Conservation (phyloP, 805 yeast genomes). For the Nakazawaea holstii region DNA sequence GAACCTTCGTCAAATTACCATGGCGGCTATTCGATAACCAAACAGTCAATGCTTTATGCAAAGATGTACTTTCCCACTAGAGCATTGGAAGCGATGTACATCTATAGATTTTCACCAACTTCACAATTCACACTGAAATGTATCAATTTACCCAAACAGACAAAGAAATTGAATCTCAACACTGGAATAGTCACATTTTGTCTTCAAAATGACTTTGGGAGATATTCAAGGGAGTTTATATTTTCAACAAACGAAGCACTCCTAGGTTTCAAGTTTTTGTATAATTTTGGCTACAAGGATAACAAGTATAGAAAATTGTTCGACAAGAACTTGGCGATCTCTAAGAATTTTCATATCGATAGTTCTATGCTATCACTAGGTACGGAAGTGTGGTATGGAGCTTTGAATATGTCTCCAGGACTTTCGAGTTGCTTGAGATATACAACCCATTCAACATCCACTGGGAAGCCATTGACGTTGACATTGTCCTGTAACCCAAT, state of each 20-base stretch:
- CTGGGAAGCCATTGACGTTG: constrained; percentile 87
- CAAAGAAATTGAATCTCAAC: constrained; percentile 18
- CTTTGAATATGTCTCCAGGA: constrained; percentile 82
- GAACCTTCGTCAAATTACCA: constrained; percentile 31
- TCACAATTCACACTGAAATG: constrained; percentile 71
- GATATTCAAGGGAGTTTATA: constrained; percentile 64
- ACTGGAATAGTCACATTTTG: constrained; percentile 57
- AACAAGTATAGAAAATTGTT: constrained; percentile 1
- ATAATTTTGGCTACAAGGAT: constrained; percentile 43
- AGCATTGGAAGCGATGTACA: constrained; percentile 80
- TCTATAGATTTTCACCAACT: constrained; percentile 52
- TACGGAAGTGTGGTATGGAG: constrained; percentile 85
- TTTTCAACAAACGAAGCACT: constrained; percentile 82
- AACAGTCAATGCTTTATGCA: constrained; percentile 64
- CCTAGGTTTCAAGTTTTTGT: constrained; percentile 74
- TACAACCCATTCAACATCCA: constrained; percentile 76
- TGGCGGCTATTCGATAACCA: constrained; percentile 2
- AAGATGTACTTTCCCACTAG: constrained; percentile 85
- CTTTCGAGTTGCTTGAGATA: constrained; percentile 80
- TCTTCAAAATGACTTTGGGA: constrained; percentile 62
- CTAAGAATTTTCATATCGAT: constrained; percentile 5
- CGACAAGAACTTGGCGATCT: constrained; percentile 6
- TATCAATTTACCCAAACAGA: constrained; percentile 48
- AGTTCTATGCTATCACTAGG: constrained; percentile 72
- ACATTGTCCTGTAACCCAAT: constrained; percentile 85